Base-by-base conservation (phyloP, 2,329 filamentous ascomycete species). In the Aspergillus tanneri region DNA sequence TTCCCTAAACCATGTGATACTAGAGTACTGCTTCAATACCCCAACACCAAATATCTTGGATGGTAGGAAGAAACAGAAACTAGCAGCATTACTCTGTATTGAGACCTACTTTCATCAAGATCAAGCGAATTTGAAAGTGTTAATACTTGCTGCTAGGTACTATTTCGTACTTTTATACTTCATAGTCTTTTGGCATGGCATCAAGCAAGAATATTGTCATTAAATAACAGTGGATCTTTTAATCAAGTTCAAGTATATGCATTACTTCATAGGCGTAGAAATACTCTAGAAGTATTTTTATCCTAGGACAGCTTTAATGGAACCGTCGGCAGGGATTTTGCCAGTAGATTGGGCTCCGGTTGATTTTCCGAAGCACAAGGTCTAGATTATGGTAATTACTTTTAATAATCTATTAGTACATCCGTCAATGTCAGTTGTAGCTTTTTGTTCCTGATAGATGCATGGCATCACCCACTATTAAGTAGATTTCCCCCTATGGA, bases 321-420 rank as follows among this genome's bases (percentile, higher is more conserved):
- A 21, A 19, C 34, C 24, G 21, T 12, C 10, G n/a, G 12, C 27
- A 40, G 30, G n/a, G 10, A 12, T 19, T 25, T 16, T n/a, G 12
- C 21, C 16, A 10, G 16, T 19, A 14, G 14, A 4, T 19, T 19
- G 7, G 16, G 9, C 30, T 8, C 2, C 16, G 3, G 16, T 4
- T 3, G 10, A 12, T 12, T n/a, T 32, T n/a, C 28, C 12, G n/a
- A 9, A 39, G 32, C 16, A 14, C 21, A 37, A 10, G 40, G 42
- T 23, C 42, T 40, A 47, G 46, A 41, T 35, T 32, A 28, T 10
- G 34, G 21, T 30, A 25, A 44, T 44, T 43, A 35, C 38, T 43
- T 47, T 50, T 45, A 42, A 18, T 22, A 32, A 34, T 42, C 28
- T 42, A 53, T 45, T 24, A 30, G 5, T 14, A 41, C 16, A 32